These are phyloP conservation scores for Cyclanthera cordifolia DNA, from an alignment of 306 rosid species.

Conservation along the genomic window DNA sequence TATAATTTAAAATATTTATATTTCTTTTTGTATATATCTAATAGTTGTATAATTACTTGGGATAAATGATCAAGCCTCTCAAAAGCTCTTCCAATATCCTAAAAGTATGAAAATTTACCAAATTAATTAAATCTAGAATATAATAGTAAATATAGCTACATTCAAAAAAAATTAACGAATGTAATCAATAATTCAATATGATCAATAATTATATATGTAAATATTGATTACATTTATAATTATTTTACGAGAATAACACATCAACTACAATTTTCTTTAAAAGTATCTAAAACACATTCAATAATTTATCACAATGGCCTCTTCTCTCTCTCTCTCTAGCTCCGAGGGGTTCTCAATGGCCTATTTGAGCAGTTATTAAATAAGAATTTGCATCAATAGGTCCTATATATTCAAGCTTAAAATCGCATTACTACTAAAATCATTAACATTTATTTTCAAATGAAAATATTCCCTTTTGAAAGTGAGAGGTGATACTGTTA, in stretches of 20 bases:
- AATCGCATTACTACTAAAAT: neutral
- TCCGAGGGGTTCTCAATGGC: too few species aligned
- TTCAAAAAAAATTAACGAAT: too few species aligned
- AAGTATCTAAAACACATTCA: neutral
- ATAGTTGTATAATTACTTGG: neutral
- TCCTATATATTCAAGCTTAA: neutral
- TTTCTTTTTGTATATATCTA: neutral
- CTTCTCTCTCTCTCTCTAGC: too few species aligned
- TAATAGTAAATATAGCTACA: too few species aligned
- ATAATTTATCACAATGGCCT: neutral
- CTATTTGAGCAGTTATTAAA: neutral
- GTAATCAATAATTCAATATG: too few species aligned
- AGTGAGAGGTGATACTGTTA: conserved; percentile 3
- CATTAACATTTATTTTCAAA: neutral
- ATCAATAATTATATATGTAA: too few species aligned
- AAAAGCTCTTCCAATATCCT: neutral
- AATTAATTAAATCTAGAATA: too few species aligned
- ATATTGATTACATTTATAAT: too few species aligned
- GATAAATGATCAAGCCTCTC: neutral
- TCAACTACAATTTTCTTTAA: too few species aligned
- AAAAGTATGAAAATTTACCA: too few species aligned
- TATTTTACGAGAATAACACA: too few species aligned
- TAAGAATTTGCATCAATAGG: neutral
- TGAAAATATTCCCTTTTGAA: neutral
- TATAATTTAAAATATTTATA: neutral